Evolutionary conservation across 345 rosid genomes (phyloP).

Genomic region (Microthlaspi erraticum): DNA sequence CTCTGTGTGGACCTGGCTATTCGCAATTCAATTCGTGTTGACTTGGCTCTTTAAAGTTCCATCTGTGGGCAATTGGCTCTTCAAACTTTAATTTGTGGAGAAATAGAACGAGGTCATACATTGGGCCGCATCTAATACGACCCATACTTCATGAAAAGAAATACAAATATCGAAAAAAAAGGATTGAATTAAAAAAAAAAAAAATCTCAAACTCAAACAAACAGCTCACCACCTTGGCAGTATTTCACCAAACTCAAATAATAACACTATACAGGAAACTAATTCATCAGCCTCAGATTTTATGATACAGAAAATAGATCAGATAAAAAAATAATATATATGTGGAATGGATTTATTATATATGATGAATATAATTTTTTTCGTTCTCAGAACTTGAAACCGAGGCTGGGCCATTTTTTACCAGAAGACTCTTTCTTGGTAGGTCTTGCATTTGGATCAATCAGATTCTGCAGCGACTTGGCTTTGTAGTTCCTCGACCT

Average conservation of each 20-base stretch:
- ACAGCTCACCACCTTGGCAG: constrained; percentile 34
- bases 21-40: too few species aligned
- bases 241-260: constrained; percentile 44
- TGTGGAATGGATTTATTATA: constrained; percentile 33
- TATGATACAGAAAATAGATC: constrained; percentile 43
- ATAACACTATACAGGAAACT: constrained; percentile 43
- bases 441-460: constrained; percentile 81
- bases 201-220: constrained; percentile 32
- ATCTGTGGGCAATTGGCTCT: too few species aligned
- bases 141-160: not conserved
- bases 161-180: not conserved
- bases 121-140: too few species aligned
- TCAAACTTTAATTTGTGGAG: too few species aligned
- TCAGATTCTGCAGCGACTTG: constrained; percentile 90
- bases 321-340: constrained; percentile 23
- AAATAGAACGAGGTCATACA: too few species aligned
- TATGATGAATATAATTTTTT: not conserved
- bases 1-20: too few species aligned
- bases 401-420: constrained; percentile 91
- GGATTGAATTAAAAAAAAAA: constrained; percentile 11
- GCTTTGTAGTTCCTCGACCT: constrained; percentile 84
- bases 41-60: too few species aligned
- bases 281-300: constrained; percentile 37
- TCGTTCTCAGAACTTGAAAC: constrained; percentile 74
- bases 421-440: constrained; percentile 66